Conservation (phyloP, 1,284 basidiomycete genomes). For the Fomitopsis pinicola region DNA sequence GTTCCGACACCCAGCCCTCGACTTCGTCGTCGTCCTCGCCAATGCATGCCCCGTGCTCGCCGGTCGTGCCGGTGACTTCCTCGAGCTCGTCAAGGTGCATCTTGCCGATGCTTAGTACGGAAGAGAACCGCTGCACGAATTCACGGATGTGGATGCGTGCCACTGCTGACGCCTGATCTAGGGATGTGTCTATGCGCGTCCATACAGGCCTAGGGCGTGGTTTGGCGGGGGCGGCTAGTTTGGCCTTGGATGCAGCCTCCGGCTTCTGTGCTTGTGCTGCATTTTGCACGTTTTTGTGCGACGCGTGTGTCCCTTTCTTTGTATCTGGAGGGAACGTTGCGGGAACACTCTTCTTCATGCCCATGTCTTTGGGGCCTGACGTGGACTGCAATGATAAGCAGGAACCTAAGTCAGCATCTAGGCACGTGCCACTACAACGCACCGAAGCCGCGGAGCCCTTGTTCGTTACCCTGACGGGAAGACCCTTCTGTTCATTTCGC, state of each 20-base stretch:
- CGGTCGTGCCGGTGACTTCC: constrained; percentile 39
- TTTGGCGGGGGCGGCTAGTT: constrained; percentile 21
- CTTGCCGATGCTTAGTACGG: constrained; percentile 49
- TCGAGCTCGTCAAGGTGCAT: constrained; percentile 62
- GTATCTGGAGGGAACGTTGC: not conserved
- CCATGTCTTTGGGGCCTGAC: not conserved
- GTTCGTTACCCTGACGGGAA: not conserved
- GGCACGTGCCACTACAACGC: not conserved
- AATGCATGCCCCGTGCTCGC: constrained; percentile 13
- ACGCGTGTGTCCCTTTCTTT: not conserved
- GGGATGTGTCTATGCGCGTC: constrained; percentile 41
- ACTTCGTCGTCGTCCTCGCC: constrained; percentile 36
- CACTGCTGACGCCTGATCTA: constrained; percentile 46
- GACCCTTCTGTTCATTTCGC: too few relatives aligned
- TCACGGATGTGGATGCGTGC: constrained; percentile 68
- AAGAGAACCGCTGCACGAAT: constrained; percentile 62
- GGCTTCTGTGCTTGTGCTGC: constrained; percentile 17
- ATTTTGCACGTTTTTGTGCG: constrained; percentile 11
- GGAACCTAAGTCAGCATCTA: not conserved
- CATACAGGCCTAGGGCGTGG: constrained; percentile 36
- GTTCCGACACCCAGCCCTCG: constrained; percentile 57
- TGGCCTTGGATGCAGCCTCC: constrained; percentile 22
- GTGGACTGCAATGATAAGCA: not conserved
- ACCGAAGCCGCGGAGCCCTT: not conserved
- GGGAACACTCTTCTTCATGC: not conserved